Evolutionary conservation across 1,139 yeast genomes (phyloP).

Genomic region (Dujonia santamariae): DNA sequence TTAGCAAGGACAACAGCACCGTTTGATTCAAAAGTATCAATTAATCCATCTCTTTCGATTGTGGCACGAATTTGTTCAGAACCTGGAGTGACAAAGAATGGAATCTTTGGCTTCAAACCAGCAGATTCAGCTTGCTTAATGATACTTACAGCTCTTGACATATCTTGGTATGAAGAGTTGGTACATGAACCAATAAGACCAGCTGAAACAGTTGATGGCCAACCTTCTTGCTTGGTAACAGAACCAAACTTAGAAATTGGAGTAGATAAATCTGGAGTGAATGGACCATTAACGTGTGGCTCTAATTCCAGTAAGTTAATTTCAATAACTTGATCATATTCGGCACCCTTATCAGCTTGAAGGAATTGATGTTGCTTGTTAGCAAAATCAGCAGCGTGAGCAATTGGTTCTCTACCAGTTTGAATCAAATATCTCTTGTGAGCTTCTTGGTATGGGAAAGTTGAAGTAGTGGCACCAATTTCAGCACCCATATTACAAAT

Average conservation of each 20-base stretch:
- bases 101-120: slow-evolving; percentile 89
- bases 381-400: slow-evolving; percentile 71
- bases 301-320: slow-evolving; percentile 72
- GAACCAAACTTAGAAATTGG: slow-evolving; percentile 71
- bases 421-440: slow-evolving; percentile 77
- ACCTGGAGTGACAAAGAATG: slow-evolving; percentile 95
- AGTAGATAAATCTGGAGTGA: slow-evolving; percentile 91
- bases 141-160: slow-evolving; percentile 90
- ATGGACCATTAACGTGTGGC: slow-evolving; percentile 92
- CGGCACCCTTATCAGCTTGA: slow-evolving; percentile 76
- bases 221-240: slow-evolving; percentile 61
- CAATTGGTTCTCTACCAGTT: slow-evolving; percentile 79
- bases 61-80: slow-evolving; percentile 99
- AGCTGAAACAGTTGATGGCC: slow-evolving; percentile 82
- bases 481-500: slow-evolving; percentile 99
- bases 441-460: slow-evolving; percentile 92
- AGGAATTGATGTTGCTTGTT: slow-evolving; percentile 59
- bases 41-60: slow-evolving; percentile 89
- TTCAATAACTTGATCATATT: slow-evolving; percentile 81
- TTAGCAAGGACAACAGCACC: slow-evolving; percentile 93
- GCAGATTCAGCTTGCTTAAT: slow-evolving; percentile 79
- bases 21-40: slow-evolving; percentile 71
- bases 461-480: slow-evolving; percentile 96
- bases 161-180: slow-evolving; percentile 95
- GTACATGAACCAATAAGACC: slow-evolving; percentile 98